Base-by-base conservation (phyloP, 1,139 yeast genomes). In the Debaryomyces sp. region DNA sequence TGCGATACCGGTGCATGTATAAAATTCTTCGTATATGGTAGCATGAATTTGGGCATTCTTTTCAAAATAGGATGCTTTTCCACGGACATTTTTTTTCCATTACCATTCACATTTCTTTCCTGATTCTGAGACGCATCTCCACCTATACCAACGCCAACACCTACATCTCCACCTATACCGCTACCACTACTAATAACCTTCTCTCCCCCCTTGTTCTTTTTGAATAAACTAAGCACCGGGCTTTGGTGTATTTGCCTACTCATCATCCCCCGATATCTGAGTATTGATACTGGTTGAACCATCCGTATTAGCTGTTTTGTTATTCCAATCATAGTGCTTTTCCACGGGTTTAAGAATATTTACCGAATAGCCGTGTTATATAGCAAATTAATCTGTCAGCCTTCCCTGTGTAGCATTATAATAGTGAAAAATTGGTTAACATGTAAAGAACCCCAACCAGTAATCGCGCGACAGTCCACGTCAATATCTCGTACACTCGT, bases 1-100 rank as follows among this genome's bases (percentile, higher is more conserved):
- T 87, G 87, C 1, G 89, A 76, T 6, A 85, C 70, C 1, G 96
- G 91, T 0, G 91, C 88, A 44, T 74, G 64, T 40, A 77, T 67
- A 58, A 84, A 78, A 47, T 74, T 70, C 21, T 65, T 62, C 4
- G 84, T 77, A 55, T 80, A 81, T 4, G 78, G 80, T 18, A 75
- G 74, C 50, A 83, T 67, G 49, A 78, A 73, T 45, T 63, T 68
- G 26, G 89, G 88, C 3, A 78, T 63, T 39, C 69, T 58, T 44
- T 59, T 66, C 42, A 75, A 58, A 27, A 75, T 73, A n/a, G 73
- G 72, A 52, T 70, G 71, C n/a, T 49, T 44, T 24, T 48, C 23
- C 27, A 50, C 47, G 33, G 47, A 47, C 34, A 36, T 32, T 6
- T 26, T 15, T 10, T 15, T n/a, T n/a, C n/a, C 12, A 6, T 17